phyloP scores from a whole-genome alignment of 1,139 yeast species.

The Eremothecium cymbalariae region DNA sequence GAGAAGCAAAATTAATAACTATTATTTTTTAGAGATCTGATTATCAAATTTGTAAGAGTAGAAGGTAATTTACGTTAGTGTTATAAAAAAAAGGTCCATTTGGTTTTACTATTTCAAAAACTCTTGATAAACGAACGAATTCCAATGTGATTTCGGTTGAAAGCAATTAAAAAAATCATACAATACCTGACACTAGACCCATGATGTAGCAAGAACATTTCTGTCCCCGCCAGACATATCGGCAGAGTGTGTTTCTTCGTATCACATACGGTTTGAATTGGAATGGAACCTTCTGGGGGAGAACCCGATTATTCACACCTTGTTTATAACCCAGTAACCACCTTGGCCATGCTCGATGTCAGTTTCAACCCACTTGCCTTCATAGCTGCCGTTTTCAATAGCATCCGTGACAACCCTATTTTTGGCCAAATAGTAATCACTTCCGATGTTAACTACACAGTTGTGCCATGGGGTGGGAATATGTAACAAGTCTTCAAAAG shows the following conservation, averaged over 20 bases:
- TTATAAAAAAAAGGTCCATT: background rate
- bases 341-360: conserved; percentile 28
- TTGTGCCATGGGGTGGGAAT: conserved; percentile 67
- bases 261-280: conserved; percentile 1
- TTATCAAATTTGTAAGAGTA: conserved; percentile 1
- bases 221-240: too few relatives aligned
- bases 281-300: background rate
- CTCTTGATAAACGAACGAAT: conserved; percentile 5
- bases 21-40: conserved; percentile 1
- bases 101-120: background rate
- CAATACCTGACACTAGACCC: background rate
- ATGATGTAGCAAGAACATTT: too few relatives aligned
- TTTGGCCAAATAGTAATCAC: conserved; percentile 32
- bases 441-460: conserved; percentile 39
- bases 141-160: conserved; percentile 5
- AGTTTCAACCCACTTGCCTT: conserved; percentile 31
- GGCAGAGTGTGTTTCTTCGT: too few relatives aligned
- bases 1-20: background rate
- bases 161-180: conserved; percentile 1
- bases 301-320: conserved; percentile 3
- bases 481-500: conserved; percentile 43
- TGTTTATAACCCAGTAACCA: conserved; percentile 26
- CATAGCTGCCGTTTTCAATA: conserved; percentile 28
- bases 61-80: background rate
- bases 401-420: conserved; percentile 33